These are phyloP conservation scores for Fomitopsis pinicola DNA, from an alignment of 1,284 basidiomycete species.

Conservation along the genomic window DNA sequence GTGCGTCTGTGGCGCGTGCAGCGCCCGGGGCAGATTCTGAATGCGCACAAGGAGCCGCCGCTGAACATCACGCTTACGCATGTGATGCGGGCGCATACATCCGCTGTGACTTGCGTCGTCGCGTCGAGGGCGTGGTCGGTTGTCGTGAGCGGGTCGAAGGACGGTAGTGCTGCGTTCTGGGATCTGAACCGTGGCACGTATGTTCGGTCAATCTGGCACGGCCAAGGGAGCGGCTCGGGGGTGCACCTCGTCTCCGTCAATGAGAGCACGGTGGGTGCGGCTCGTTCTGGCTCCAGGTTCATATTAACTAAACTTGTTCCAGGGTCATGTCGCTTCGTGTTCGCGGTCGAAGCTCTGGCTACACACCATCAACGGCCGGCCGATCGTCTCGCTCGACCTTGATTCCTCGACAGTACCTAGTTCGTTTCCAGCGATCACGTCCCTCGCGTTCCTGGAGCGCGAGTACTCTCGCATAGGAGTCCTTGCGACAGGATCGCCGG, in stretches of 20 bases:
- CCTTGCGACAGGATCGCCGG: constrained; percentile 62
- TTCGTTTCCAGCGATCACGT: constrained; percentile 38
- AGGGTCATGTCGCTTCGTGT: constrained; percentile 85
- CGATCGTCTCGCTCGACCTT: constrained; percentile 65
- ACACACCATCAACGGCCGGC: constrained; percentile 80
- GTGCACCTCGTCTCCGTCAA: constrained; percentile 78
- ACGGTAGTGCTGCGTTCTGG: constrained; percentile 87
- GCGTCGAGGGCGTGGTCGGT: constrained; percentile 83
- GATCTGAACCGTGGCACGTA: constrained; percentile 84
- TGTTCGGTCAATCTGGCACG: constrained; percentile 72
- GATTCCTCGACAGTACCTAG: constrained; percentile 36
- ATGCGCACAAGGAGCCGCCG: constrained; percentile 18
- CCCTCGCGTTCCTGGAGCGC: constrained; percentile 76
- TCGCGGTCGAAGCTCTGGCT: constrained; percentile 64
- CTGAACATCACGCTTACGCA: constrained; percentile 51
- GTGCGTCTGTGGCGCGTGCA: constrained; percentile 75
- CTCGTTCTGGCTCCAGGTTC: constrained; percentile 3
- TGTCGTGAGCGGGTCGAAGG: constrained; percentile 79
- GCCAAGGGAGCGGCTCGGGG: constrained; percentile 36
- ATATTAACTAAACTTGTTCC: neutral
- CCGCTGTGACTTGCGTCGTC: constrained; percentile 63
- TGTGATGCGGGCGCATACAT: constrained; percentile 75
- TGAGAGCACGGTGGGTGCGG: constrained; percentile 68
- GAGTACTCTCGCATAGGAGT: constrained; percentile 71
- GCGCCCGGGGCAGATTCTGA: constrained; percentile 27